A percentile compares a stretch with the other conserved stretches of the same genome.
Conservation (phyloP, 108 stramenopile species). For the Cyclotella cryptica region DNA sequence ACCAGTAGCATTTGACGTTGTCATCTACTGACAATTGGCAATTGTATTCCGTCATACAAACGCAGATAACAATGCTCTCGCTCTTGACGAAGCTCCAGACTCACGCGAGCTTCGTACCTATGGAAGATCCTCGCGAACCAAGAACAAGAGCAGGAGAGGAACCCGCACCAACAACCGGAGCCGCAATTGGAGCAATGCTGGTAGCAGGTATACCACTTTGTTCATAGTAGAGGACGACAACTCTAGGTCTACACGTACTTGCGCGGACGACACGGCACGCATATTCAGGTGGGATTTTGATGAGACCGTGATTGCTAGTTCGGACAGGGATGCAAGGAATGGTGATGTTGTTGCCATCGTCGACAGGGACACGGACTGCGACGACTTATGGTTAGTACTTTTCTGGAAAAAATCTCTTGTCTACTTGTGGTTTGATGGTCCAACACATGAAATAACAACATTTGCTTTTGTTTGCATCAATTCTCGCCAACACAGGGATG, state of each 20-base stretch:
- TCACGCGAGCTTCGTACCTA: not conserved
- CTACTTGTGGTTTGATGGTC: too few species aligned
- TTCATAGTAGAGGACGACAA: not conserved
- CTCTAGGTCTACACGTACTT: not conserved
- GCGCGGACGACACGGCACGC: not conserved
- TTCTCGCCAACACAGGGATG: too few species aligned
- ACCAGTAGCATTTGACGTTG: too few species aligned
- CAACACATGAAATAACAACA: too few species aligned
- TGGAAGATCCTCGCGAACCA: not conserved
- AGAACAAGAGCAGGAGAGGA: not conserved
- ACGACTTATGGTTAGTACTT: not conserved
- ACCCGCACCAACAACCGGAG: not conserved
- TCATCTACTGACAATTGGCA: too few species aligned
- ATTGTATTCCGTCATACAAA: too few species aligned
- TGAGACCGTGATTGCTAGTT: conserved; percentile 4
- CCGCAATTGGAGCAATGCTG: not conserved
- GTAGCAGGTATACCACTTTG: not conserved
- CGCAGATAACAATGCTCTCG: not conserved
- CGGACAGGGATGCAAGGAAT: not conserved
- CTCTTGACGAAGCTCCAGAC: not conserved
- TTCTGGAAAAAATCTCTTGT: not conserved
- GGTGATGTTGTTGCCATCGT: conserved; percentile 5
- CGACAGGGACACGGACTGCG: not conserved
- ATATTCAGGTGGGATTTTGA: conserved; percentile 2
- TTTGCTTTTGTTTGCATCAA: too few species aligned